Conservation (phyloP, 192 early-diverging fungal species). For the Coemansia sp. region DNA sequence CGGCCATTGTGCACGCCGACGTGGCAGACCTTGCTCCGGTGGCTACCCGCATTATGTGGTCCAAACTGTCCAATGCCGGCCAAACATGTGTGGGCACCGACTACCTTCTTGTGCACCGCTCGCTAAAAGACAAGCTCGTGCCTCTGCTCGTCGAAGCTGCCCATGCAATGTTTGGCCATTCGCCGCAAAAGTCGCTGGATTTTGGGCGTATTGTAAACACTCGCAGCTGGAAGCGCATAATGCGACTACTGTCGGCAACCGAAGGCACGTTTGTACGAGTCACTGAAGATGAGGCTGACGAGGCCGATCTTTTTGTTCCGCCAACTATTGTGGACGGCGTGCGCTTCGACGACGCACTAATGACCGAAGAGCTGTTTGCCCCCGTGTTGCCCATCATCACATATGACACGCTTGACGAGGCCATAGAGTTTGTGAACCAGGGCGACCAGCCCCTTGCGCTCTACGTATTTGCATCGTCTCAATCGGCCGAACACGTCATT, state of each 20-base stretch:
- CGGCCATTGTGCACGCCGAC: conserved; percentile 67
- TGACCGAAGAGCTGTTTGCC: conserved; percentile 90
- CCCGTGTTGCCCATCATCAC: conserved; percentile 82
- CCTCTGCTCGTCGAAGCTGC: conserved; percentile 55
- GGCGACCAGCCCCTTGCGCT: conserved; percentile 77
- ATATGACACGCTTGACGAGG: conserved; percentile 64
- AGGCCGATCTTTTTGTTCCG: conserved; percentile 69
- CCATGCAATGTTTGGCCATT: conserved; percentile 51
- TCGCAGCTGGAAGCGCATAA: conserved; percentile 71
- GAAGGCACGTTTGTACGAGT: conserved; percentile 61
- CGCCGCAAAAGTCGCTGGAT: conserved; percentile 53
- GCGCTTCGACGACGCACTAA: conserved; percentile 58
- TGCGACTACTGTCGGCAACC: conserved; percentile 46
- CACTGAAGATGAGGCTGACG: conserved; percentile 56
- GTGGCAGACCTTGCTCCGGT: conserved; percentile 60
- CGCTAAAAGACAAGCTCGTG: conserved; percentile 60
- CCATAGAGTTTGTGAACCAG: conserved; percentile 61
- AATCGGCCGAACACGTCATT: conserved; percentile 61
- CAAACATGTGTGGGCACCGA: conserved; percentile 91
- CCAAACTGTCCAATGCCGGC: conserved; percentile 84
- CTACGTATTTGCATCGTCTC: conserved; percentile 68
- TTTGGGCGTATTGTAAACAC: conserved; percentile 73
- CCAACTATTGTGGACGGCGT: conserved; percentile 83
- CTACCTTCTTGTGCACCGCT: conserved; percentile 71
- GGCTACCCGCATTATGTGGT: conserved; percentile 75